These are phyloP conservation scores for Noccaea caerulescens DNA, from an alignment of 345 rosid species.

Conservation along the genomic window DNA sequence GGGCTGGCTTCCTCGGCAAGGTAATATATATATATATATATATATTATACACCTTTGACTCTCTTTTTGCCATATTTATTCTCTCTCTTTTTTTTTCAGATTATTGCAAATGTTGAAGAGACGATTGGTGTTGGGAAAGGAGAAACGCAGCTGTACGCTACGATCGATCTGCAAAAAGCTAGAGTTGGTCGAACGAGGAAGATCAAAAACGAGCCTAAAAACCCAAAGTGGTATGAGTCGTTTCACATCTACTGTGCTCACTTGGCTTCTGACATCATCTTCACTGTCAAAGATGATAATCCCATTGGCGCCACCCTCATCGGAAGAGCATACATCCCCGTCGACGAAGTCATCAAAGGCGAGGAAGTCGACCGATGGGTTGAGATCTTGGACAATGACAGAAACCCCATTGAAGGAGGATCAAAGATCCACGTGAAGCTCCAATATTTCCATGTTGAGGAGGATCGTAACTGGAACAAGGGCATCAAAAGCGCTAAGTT, in stretches of 20 bases:
- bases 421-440: slow-evolving; percentile 92
- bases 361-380: slow-evolving; percentile 89
- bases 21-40: slow-evolving; percentile 37
- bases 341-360: slow-evolving; percentile 66
- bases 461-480: slow-evolving; percentile 67
- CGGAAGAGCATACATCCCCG: slow-evolving; percentile 86
- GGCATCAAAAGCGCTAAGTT: slow-evolving; percentile 77
- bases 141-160: slow-evolving; percentile 70
- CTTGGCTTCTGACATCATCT: slow-evolving; percentile 73
- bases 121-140: slow-evolving; percentile 88
- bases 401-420: slow-evolving; percentile 61
- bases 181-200: slow-evolving; percentile 93
- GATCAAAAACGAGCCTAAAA: slow-evolving; percentile 58
- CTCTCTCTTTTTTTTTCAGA: slow-evolving; percentile 42
- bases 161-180: slow-evolving; percentile 86
- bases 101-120: slow-evolving; percentile 74
- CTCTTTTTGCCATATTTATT: not conserved
- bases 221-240: slow-evolving; percentile 92
- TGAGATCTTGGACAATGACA: slow-evolving; percentile 75
- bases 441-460: slow-evolving; percentile 70
- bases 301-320: slow-evolving; percentile 92
- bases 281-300: slow-evolving; percentile 89
- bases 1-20: slow-evolving; percentile 69
- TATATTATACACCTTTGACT: not conserved
- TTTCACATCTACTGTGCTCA: slow-evolving; percentile 95